Percentiles rank a stretch among this genome's conserved stretches.
These are phyloP conservation scores for Poa pratensis DNA, from an alignment of 176 grass and related monocot species.

Conservation along the genomic window DNA sequence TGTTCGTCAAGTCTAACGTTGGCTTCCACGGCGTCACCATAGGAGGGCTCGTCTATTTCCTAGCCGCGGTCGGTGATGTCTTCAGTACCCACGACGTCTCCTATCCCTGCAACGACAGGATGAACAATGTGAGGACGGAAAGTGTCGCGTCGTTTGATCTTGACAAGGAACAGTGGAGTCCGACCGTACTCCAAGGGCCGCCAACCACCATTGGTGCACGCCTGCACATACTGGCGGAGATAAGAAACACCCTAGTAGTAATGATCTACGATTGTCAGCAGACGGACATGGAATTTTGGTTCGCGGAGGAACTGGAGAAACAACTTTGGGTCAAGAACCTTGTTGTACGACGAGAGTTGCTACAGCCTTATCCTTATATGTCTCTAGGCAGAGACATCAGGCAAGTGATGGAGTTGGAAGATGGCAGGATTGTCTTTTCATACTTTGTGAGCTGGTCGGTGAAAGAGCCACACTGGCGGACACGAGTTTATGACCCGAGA, in stretches of 20 bases:
- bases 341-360: not conserved
- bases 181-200: not conserved
- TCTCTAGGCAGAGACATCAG: not conserved
- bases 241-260: not conserved
- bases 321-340: not conserved
- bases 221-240: not conserved
- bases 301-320: not conserved
- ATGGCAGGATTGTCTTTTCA: not conserved
- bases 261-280: not conserved
- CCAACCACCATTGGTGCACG: too few species aligned
- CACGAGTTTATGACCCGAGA: not conserved
- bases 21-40: not conserved
- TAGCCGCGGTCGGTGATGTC: not conserved
- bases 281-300: not conserved
- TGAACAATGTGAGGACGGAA: not conserved
- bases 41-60: not conserved
- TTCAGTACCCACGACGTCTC: not conserved
- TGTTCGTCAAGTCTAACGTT: not conserved
- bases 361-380: not conserved
- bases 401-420: not conserved
- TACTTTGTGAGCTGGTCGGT: not conserved
- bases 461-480: not conserved
- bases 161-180: not conserved
- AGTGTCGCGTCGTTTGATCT: not conserved
- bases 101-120: not conserved